A percentile compares a stretch with the other conserved stretches of the same genome.
phyloP scores from a whole-genome alignment of 441 rosid genomes.

The Croton laevigatus region DNA sequence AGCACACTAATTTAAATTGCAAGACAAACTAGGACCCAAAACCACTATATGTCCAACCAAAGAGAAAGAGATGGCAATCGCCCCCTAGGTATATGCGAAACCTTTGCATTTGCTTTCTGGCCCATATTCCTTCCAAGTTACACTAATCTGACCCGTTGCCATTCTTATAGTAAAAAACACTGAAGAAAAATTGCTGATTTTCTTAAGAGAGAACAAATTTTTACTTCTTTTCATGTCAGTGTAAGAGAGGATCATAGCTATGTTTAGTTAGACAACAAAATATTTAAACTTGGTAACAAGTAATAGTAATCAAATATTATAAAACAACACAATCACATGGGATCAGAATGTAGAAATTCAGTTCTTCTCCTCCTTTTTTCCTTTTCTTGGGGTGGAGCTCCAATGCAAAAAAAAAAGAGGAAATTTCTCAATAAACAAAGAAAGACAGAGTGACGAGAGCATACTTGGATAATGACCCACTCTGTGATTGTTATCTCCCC shows the following conservation, averaged over 20 bases:
- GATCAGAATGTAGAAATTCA: too few species aligned
- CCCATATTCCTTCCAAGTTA: too few species aligned
- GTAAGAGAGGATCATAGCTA: neutral
- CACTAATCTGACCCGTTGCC: neutral
- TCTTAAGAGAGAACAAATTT: neutral
- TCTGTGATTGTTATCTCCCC: conserved; percentile 34
- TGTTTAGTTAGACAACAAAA: neutral
- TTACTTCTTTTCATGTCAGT: neutral
- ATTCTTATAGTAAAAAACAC: neutral
- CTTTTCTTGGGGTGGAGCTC: too few species aligned
- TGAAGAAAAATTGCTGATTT: neutral
- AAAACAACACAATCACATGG: too few species aligned
- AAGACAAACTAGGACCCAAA: neutral
- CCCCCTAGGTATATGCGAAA: neutral
- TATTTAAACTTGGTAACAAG: neutral
- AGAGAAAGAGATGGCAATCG: neutral
- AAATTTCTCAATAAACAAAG: too few species aligned
- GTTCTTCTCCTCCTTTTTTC: too few species aligned
- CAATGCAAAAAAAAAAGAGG: neutral
- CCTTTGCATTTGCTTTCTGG: neutral
- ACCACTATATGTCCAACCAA: neutral
- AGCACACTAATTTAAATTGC: neutral
- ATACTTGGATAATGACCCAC: conserved; percentile 26
- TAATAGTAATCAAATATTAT: neutral
- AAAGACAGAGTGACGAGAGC: neutral